phyloP scores from a whole-genome alignment of 1,284 basidiomycete genomes.

The Boletus mariae region DNA sequence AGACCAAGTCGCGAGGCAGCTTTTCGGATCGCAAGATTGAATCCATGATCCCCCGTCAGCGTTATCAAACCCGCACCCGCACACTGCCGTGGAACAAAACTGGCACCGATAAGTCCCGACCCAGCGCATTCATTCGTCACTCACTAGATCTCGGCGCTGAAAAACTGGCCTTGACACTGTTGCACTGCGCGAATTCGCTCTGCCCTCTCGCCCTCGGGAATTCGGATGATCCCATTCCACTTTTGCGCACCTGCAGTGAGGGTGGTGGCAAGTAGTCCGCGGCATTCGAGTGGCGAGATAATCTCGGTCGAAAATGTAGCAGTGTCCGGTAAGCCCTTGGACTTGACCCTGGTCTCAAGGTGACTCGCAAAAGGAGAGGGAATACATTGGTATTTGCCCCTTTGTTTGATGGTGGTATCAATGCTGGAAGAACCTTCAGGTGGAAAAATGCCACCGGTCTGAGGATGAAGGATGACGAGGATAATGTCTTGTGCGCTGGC shows the following conservation, averaged over 20 bases:
- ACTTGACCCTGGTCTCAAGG: slow-evolving; percentile 8
- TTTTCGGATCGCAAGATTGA: slow-evolving; percentile 39
- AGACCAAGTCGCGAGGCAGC: slow-evolving; percentile 42
- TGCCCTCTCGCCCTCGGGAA: slow-evolving; percentile 35
- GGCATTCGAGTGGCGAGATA: slow-evolving; percentile 37
- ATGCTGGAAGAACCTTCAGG: slow-evolving; percentile 20
- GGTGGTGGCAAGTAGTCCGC: slow-evolving; percentile 41
- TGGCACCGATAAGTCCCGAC: slow-evolving; percentile 19
- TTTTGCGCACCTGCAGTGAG: slow-evolving; percentile 30
- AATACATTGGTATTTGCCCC: slow-evolving; percentile 8
- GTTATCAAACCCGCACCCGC: slow-evolving; percentile 47
- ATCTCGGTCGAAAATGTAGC: slow-evolving; percentile 36
- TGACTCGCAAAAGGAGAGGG: slow-evolving; percentile 15
- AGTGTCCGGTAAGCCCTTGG: slow-evolving; percentile 6
- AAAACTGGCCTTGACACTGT: slow-evolving; percentile 37
- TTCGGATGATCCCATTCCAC: slow-evolving; percentile 48
- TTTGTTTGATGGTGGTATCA: slow-evolving; percentile 17
- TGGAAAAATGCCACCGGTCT: slow-evolving; percentile 37
- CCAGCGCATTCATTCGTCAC: slow-evolving; percentile 16
- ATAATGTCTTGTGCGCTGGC: slow-evolving; percentile 36
- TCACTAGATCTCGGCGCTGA: slow-evolving; percentile 42
- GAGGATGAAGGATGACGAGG: slow-evolving; percentile 44
- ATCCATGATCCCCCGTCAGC: slow-evolving; percentile 50
- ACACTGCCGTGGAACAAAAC: slow-evolving; percentile 48
- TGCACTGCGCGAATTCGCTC: slow-evolving; percentile 33